phyloP scores from a whole-genome alignment of 768 basidiomycete genomes.

The Lyophyllum atratum region DNA sequence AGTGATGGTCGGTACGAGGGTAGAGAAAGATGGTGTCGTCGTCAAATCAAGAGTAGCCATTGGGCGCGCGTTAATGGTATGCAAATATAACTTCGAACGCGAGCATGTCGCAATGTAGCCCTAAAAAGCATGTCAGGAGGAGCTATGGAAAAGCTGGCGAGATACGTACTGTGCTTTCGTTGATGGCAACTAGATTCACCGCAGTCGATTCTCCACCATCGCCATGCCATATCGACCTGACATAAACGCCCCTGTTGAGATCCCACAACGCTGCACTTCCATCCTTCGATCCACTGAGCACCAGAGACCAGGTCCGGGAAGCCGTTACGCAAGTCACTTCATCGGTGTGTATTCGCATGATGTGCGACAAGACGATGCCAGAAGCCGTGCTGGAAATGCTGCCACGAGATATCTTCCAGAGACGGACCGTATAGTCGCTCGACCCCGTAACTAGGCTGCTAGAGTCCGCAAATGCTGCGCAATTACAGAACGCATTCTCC shows the following conservation, averaged over 20 bases:
- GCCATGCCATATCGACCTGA: slow-evolving; percentile 78
- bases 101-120: slow-evolving; percentile 91
- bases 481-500: slow-evolving; percentile 71
- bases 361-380: slow-evolving; percentile 55
- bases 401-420: slow-evolving; percentile 69
- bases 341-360: slow-evolving; percentile 80
- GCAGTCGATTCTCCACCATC: slow-evolving; percentile 38
- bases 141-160: neutral
- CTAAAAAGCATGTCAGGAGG: slow-evolving; percentile 36
- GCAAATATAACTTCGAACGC: slow-evolving; percentile 64
- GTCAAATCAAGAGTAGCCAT: slow-evolving; percentile 72
- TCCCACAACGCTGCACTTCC: slow-evolving; percentile 91
- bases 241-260: slow-evolving; percentile 79
- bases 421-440: slow-evolving; percentile 75
- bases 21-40: slow-evolving; percentile 40
- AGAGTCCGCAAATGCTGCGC: slow-evolving; percentile 77
- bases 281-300: slow-evolving; percentile 83
- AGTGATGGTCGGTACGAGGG: slow-evolving; percentile 59
- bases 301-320: slow-evolving; percentile 80
- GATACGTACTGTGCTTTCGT: slow-evolving; percentile 79
- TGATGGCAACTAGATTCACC: slow-evolving; percentile 73
- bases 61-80: slow-evolving; percentile 84
- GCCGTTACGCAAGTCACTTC: slow-evolving; percentile 69
- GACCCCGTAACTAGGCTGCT: slow-evolving; percentile 79
- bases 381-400: slow-evolving; percentile 27